Percentiles rank a stretch among this genome's conserved stretches.
These are phyloP conservation scores for Lentinula sp. DNA, from an alignment of 768 basidiomycete genomes.

Conservation along the genomic window DNA sequence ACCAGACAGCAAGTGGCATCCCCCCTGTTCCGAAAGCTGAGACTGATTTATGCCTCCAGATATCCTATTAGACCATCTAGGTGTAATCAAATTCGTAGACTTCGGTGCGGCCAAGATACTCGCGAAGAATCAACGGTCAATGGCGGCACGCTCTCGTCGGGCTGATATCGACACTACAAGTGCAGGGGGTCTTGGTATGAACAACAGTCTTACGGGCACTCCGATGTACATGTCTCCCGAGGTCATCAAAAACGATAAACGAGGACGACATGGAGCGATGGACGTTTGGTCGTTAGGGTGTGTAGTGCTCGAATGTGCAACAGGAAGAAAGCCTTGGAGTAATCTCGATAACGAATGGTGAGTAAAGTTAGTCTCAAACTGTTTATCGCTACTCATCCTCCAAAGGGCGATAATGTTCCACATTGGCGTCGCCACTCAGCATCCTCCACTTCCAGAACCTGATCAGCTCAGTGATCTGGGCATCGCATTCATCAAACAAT, in stretches of 20 bases:
- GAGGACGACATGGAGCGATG: slow-evolving; percentile 90
- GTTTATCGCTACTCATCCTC: slow-evolving; percentile 2
- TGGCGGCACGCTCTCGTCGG: slow-evolving; percentile 65
- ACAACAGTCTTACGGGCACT: slow-evolving; percentile 90
- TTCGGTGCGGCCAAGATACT: slow-evolving; percentile 97
- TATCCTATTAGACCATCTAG: slow-evolving; percentile 83
- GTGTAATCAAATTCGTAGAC: slow-evolving; percentile 95
- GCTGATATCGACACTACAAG: slow-evolving; percentile 31
- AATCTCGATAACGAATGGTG: slow-evolving; percentile 99
- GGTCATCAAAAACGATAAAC: slow-evolving; percentile 89
- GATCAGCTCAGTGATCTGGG: slow-evolving; percentile 85
- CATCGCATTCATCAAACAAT: slow-evolving; percentile 90
- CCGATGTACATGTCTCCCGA: slow-evolving; percentile 99
- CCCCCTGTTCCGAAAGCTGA: not conserved
- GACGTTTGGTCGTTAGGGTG: slow-evolving; percentile 98
- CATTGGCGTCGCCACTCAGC: slow-evolving; percentile 93
- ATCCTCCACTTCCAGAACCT: slow-evolving; percentile 90
- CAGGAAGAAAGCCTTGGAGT: slow-evolving; percentile 97
- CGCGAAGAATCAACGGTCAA: slow-evolving; percentile 80
- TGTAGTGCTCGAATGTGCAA: slow-evolving; percentile 94
- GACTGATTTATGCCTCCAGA: slow-evolving; percentile 43
- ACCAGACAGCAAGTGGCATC: slow-evolving; percentile 79
- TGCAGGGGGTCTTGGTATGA: slow-evolving; percentile 42
- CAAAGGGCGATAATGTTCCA: slow-evolving; percentile 99
- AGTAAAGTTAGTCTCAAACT: not conserved